These are phyloP conservation scores for Sedum album DNA, from an alignment of 164 flowering plant species.

Conservation along the genomic window DNA sequence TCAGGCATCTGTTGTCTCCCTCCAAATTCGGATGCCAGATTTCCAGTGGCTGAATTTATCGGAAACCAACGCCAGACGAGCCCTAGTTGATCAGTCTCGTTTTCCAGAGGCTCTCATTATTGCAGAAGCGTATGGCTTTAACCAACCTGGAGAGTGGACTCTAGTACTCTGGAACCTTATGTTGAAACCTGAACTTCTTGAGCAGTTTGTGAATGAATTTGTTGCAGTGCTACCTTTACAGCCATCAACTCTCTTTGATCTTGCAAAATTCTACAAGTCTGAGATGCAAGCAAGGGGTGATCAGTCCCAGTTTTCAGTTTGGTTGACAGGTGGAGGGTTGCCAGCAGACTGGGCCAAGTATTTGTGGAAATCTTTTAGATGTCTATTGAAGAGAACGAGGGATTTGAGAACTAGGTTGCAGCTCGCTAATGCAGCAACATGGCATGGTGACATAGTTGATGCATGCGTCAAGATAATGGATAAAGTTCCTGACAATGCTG, in stretches of 20 bases:
- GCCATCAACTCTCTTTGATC: conserved; percentile 68
- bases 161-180: conserved; percentile 92
- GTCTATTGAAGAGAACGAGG: conserved; percentile 77
- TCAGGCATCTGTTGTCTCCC: conserved; percentile 87
- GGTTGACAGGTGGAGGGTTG: conserved; percentile 92
- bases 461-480: conserved; percentile 57
- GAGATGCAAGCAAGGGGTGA: conserved; percentile 94
- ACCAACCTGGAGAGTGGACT: conserved; percentile 96
- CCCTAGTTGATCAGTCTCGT: conserved; percentile 89
- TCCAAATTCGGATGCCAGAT: conserved; percentile 98
- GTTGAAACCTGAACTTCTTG: conserved; percentile 86
- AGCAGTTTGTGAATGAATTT: conserved; percentile 86
- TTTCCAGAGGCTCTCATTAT: conserved; percentile 94
- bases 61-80: conserved; percentile 90
- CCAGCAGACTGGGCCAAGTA: conserved; percentile 95
- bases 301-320: conserved; percentile 88
- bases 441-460: conserved; percentile 65
- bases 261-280: conserved; percentile 77
- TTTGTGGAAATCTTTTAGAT: conserved; percentile 73
- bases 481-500: conserved; percentile 75
- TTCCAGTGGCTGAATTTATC: conserved; percentile 69
- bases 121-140: conserved; percentile 88
- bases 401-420: conserved; percentile 65
- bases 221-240: conserved; percentile 94
- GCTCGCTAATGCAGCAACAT: conserved; percentile 75